phyloP scores from a whole-genome alignment of 345 rosid species.

The Eucalyptus pauciflora region DNA sequence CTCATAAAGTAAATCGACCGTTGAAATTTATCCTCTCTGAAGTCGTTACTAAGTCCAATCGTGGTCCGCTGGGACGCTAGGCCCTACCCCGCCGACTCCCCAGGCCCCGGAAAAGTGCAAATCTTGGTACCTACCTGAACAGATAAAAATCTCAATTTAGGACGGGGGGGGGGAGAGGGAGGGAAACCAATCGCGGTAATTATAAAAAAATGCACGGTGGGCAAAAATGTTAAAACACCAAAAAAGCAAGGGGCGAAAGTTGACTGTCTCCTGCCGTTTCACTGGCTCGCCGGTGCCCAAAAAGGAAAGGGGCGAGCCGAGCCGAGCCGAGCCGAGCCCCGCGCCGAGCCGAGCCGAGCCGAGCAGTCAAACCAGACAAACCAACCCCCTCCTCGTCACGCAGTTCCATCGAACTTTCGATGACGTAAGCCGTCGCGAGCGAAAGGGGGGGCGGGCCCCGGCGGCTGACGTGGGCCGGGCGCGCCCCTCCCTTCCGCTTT shows the following conservation, averaged over 20 bases:
- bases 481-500: background rate
- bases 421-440: background rate
- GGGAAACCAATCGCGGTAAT: background rate
- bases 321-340: background rate
- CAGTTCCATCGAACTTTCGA: background rate
- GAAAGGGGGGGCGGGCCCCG: background rate
- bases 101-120: background rate
- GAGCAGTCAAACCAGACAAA: background rate
- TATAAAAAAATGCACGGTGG: background rate
- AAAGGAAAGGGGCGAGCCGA: background rate
- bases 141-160: background rate
- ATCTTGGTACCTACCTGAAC: background rate
- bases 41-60: background rate
- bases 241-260: background rate
- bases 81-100: background rate
- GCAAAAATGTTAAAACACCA: background rate
- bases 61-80: fast-evolving
- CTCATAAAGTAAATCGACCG: background rate
- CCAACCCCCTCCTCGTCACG: background rate
- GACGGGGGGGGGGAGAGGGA: background rate
- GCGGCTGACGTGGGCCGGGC: background rate
- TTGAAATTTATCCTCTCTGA: background rate
- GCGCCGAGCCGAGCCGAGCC: background rate
- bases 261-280: background rate
- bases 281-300: background rate